Evolutionary conservation across 768 basidiomycete genomes (phyloP), one percentile per base, ranked within the genome.

Genomic region (Podaxis pistillaris): DNA sequence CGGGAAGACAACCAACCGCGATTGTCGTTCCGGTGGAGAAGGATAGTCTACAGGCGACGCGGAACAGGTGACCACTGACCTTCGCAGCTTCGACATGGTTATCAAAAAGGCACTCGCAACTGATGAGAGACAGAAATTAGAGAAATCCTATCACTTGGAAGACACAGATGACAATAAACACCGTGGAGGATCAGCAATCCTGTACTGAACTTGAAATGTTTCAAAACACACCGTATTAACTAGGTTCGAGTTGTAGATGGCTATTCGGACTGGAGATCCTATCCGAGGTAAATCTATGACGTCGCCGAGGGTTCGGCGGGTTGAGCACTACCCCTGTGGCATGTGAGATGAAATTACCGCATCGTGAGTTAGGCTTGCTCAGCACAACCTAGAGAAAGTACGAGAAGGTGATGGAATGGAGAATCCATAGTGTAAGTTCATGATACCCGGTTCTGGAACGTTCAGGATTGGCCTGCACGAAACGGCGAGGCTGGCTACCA

Each of bases 11-110:
- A 59, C 71, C 69, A 28, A 72, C 70, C 7, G 63, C 63, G 2
- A 72, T 73, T n/a, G 65, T 72, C 30, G 68, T 73, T 24, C 68
- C 72, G 15, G 72, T 71, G 19, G 67, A 71, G 56, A 64, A 71
- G 62, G 69, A 70, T 19, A 70, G 51, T 71, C 69, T 0, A 36
- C 71, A n/a, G 71, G 68, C 66, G 72, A 71, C 33, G 64, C 70
- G 9, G 62, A 58, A 9, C 70, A 71, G 54, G 47, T 72, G 47
- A 56, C 33, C n/a, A 0, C 13, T 28, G 46, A 7, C 28, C 15
- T 19, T 12, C 2, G 11, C 1, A 12, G 17, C 8, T 15, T 33
- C 47, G 8, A 37, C 30, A 9, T 33, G 8, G 8, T 33, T 33
- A 33, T 24, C 58, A 59, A 19, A 12, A 2, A 26, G 22, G 15